Percentiles rank a stretch among this genome's conserved stretches.
phyloP scores from a whole-genome alignment of 208 protist species.

The Phytomonas sp. region DNA sequence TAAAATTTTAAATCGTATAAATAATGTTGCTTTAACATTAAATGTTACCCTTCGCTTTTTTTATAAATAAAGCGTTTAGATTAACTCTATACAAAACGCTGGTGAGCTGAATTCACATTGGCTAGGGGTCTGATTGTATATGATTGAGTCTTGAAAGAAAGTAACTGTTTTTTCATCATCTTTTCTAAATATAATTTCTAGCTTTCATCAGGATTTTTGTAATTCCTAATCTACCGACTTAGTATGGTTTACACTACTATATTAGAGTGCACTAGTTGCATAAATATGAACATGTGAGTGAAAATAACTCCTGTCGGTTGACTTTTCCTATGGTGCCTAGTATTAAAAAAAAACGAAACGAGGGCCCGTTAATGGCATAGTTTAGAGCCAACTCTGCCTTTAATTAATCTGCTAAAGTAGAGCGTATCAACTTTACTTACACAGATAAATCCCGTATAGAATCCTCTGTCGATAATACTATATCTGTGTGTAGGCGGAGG shows the following conservation, averaged over 20 bases:
- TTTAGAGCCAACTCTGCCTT: not conserved
- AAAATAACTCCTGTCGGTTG: not conserved
- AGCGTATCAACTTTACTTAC: not conserved
- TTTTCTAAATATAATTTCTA: not conserved
- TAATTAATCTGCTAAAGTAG: not conserved
- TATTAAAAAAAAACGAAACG: not conserved
- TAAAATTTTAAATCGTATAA: slow-evolving; percentile 2
- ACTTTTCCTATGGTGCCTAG: not conserved
- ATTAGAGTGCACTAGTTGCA: not conserved
- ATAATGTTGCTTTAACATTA: not conserved
- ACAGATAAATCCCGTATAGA: not conserved
- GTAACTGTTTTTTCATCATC: not conserved
- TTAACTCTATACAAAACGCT: not conserved
- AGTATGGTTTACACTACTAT: not conserved
- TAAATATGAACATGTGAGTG: not conserved
- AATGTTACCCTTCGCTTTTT: not conserved
- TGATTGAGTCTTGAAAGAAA: not conserved
- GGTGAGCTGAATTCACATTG: not conserved
- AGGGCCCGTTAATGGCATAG: not conserved
- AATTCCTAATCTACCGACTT: not conserved
- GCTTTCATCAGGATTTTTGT: not conserved
- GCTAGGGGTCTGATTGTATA: not conserved
- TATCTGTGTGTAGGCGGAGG: too few species aligned
- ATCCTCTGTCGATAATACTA: not conserved
- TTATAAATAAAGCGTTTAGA: not conserved